These are phyloP conservation scores for Tricholomella constricta DNA, from an alignment of 768 basidiomycete species.

Conservation along the genomic window DNA sequence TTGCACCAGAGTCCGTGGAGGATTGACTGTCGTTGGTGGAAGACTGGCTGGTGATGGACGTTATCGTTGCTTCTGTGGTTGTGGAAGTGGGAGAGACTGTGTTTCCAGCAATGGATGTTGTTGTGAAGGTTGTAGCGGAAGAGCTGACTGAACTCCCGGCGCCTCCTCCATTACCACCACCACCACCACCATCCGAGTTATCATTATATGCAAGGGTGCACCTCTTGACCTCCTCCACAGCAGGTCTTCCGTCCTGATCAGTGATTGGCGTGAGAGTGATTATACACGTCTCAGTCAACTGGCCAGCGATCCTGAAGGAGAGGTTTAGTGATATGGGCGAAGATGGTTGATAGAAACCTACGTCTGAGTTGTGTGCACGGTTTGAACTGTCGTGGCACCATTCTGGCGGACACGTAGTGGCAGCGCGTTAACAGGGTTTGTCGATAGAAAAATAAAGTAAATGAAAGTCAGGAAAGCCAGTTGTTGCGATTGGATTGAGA, in stretches of 20 bases:
- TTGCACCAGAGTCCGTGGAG: conserved; percentile 9
- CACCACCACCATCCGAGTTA: conserved; percentile 8
- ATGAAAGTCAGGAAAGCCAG: conserved; percentile 40
- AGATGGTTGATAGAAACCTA: conserved; percentile 32
- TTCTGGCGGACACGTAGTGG: conserved; percentile 39
- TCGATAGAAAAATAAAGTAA: conserved; percentile 37
- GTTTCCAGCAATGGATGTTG: conserved; percentile 21
- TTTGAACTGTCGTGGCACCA: conserved; percentile 41
- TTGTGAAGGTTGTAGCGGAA: conserved; percentile 21
- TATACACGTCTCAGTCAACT: conserved; percentile 58
- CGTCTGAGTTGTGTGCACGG: conserved; percentile 47
- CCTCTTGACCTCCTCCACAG: conserved; percentile 52
- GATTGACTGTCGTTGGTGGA: background rate
- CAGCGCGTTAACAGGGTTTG: conserved; percentile 34
- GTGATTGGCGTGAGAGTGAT: conserved; percentile 58
- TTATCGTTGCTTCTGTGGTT: conserved; percentile 12
- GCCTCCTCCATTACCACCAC: conserved; percentile 1
- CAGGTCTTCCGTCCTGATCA: conserved; percentile 48
- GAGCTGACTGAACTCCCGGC: conserved; percentile 12
- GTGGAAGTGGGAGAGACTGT: conserved; percentile 13
- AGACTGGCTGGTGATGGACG: too few species aligned
- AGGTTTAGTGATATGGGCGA: conserved; percentile 8
- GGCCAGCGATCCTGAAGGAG: conserved; percentile 47
- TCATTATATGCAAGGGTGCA: conserved; percentile 47
- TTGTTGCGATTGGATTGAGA: conserved; percentile 29